A percentile compares a stretch with the other conserved stretches of the same genome.
phyloP scores from a whole-genome alignment of 106 monocot genomes.

The Chionographis japonica region DNA sequence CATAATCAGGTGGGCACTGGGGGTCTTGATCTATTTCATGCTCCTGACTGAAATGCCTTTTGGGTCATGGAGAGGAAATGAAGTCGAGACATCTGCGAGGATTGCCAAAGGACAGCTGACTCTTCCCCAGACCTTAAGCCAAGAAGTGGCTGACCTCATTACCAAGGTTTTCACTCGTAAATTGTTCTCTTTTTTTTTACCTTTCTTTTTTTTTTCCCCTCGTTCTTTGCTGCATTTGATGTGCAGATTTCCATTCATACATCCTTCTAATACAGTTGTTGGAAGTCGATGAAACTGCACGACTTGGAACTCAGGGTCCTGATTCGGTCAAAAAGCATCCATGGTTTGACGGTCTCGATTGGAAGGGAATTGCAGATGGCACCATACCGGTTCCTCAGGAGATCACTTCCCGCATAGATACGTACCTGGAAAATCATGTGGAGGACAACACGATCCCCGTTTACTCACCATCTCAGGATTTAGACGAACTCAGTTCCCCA shows the following conservation, averaged over 20 bases:
- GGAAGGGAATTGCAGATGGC: slow-evolving; percentile 53
- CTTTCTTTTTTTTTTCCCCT: background rate
- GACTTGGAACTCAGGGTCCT: slow-evolving; percentile 59
- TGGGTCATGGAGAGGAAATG: slow-evolving; percentile 87
- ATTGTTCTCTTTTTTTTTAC: too few species aligned
- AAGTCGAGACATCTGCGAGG: slow-evolving; percentile 67
- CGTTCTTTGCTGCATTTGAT: background rate
- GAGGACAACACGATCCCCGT: slow-evolving; percentile 19
- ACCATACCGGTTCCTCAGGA: slow-evolving; percentile 63
- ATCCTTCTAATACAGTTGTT: slow-evolving; percentile 46
- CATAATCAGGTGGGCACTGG: slow-evolving; percentile 82
- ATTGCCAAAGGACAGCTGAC: slow-evolving; percentile 80
- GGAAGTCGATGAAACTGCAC: slow-evolving; percentile 61
- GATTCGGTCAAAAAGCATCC: slow-evolving; percentile 63
- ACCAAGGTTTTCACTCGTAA: slow-evolving; percentile 53
- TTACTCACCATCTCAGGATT: slow-evolving; percentile 42
- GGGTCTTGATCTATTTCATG: slow-evolving; percentile 90
- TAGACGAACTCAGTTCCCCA: slow-evolving; percentile 27
- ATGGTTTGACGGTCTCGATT: slow-evolving; percentile 76
- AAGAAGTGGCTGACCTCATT: slow-evolving; percentile 72
- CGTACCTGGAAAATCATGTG: slow-evolving; percentile 38
- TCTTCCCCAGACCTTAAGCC: slow-evolving; percentile 67
- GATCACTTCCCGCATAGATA: slow-evolving; percentile 53
- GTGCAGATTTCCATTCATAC: background rate
- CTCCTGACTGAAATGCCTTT: slow-evolving; percentile 89